phyloP scores from a whole-genome alignment of 1,284 basidiomycete species.

The Phlebopus sp. region DNA sequence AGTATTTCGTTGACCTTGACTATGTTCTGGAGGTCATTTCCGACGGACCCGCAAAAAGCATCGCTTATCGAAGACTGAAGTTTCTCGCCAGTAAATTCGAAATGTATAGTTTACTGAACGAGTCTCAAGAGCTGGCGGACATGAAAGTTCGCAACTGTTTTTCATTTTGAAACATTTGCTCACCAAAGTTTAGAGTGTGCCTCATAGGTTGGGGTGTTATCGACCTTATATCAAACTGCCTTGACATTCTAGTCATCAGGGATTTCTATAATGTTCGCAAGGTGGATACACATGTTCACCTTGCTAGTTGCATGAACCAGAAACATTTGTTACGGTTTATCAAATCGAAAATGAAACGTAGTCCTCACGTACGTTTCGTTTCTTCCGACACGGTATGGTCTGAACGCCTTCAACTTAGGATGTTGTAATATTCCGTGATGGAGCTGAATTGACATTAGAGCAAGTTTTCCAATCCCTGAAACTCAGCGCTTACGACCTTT shows the following conservation, averaged over 20 bases:
- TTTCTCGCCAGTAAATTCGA: conserved; percentile 96
- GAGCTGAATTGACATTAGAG: conserved; percentile 82
- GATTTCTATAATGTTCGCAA: conserved; percentile 99
- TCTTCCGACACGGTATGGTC: neutral
- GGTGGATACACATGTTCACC: conserved; percentile 98
- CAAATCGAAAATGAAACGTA: conserved; percentile 93
- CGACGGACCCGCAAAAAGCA: conserved; percentile 94
- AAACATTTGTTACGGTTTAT: conserved; percentile 99
- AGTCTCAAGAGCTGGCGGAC: conserved; percentile 91
- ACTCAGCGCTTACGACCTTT: conserved; percentile 95
- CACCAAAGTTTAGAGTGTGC: conserved; percentile 50
- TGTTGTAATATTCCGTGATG: conserved; percentile 94
- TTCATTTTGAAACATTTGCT: conserved; percentile 6
- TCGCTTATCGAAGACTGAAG: conserved; percentile 91
- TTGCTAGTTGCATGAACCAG: conserved; percentile 99
- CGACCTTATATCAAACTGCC: conserved; percentile 1
- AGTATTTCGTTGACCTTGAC: conserved; percentile 98
- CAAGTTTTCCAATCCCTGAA: conserved; percentile 96
- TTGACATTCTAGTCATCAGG: conserved; percentile 42
- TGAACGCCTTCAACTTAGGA: conserved; percentile 54
- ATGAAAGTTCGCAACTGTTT: conserved; percentile 73
- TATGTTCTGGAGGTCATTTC: conserved; percentile 83
- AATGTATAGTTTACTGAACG: conserved; percentile 91
- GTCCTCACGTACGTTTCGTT: conserved; percentile 54
- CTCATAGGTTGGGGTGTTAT: conserved; percentile 25